phyloP scores from a whole-genome alignment of 2,329 filamentous ascomycete species.

The Fusarium sp. region DNA sequence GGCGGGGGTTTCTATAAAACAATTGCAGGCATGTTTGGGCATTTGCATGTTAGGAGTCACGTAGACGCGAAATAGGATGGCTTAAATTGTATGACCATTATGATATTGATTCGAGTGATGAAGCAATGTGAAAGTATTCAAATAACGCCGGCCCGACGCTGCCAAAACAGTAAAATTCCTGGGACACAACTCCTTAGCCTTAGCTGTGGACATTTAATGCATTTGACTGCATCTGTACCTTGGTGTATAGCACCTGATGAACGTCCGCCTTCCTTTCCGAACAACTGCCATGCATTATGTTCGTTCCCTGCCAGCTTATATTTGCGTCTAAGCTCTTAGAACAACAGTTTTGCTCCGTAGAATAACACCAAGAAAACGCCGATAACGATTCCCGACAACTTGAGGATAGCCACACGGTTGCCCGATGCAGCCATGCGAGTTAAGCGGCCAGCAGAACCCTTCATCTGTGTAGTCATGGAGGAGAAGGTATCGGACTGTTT shows the following conservation, averaged over 20 bases:
- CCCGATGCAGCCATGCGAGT: slow-evolving; percentile 92
- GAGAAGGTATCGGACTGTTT: slow-evolving; percentile 88
- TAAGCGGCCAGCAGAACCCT: slow-evolving; percentile 84
- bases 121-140: slow-evolving; percentile 39
- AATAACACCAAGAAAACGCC: slow-evolving; percentile 80
- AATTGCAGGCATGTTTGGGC: slow-evolving; percentile 49
- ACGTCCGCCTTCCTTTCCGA: not conserved
- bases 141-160: slow-evolving; percentile 39
- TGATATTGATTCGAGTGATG: slow-evolving; percentile 3
- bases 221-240: not conserved
- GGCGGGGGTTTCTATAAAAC: slow-evolving; percentile 42
- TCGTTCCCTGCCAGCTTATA: not conserved
- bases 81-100: slow-evolving; percentile 32
- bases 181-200: slow-evolving; percentile 9
- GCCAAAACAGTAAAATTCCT: slow-evolving; percentile 27
- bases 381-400: slow-evolving; percentile 86
- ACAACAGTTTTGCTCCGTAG: slow-evolving; percentile 75
- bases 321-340: slow-evolving; percentile 54
- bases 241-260: not conserved
- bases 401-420: slow-evolving; percentile 91
- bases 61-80: slow-evolving; percentile 47
- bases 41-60: slow-evolving; percentile 52
- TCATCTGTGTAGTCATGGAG: slow-evolving; percentile 83
- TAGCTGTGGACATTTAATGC: slow-evolving; percentile 5
- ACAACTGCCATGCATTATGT: slow-evolving; percentile 7